Base-by-base conservation (phyloP, 192 early-diverging fungal species). In the Mortierella hygrophila region DNA sequence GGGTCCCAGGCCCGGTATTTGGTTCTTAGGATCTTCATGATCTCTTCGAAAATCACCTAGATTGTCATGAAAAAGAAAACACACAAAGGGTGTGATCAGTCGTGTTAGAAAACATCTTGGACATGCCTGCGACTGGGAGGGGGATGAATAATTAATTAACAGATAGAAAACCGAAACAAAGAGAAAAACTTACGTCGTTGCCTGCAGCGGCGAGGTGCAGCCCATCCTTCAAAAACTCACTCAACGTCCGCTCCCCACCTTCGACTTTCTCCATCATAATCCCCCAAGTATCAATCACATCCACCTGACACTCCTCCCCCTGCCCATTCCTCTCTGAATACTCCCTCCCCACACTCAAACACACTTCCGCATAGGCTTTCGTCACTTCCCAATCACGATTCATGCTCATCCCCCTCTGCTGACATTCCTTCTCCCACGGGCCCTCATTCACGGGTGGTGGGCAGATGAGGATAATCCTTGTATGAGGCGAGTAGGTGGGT, bases 391-490 rank as follows among this genome's bases (percentile, higher is more conserved):
- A 81, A 0, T 74, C 88, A 69, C 90, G 85, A 26, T 88, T 83
- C 86, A 89, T 70, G 2, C 52, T 16, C 18, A 76, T 52, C 3
- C 90, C 91, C 2, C 81, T 69, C 6, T 75, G 44, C 4, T 81
- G 60, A 21, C 89, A 85, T 26, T 71, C 78, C 5, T 82, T 70
- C 6, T 74, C 72, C 90, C 92, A 91, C 35, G 80, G 85, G 1
- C 60, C 70, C 65, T 95, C 94, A 78, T 95, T 91, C 1, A 96
- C 35, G 0, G 92, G 91, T 3, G 95, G 95, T 23, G 95, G 95
- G 0, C 95, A 93, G 52, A 97, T 90, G 13, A 97, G 41, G 20
- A 96, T 86, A 15, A 97, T 88, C 44, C 89, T 88, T 0, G 93
- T 92, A 6, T 91, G 85, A 4, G 96, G 94, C 26, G 90, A 90